Evolutionary conservation across 1,139 yeast genomes (phyloP), one percentile per base, ranked within the genome.

Genomic region (Yamadazyma friedrichii): DNA sequence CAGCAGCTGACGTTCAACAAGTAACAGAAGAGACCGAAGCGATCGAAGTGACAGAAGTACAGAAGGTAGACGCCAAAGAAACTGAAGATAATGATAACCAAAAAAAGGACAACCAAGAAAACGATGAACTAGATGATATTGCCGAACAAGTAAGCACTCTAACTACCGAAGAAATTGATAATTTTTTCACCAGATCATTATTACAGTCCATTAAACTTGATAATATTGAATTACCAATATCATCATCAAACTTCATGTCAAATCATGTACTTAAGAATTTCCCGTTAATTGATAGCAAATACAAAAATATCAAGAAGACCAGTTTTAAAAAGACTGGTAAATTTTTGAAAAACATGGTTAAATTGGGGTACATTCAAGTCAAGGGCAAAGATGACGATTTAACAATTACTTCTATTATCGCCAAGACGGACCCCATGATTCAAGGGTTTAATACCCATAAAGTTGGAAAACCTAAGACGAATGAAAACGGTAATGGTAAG

Each of bases 311-410:
- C 53, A 91, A 89, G 61, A 84, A 81, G 53, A 83, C 96, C 0
- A 79, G 91, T 3, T 91, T 95, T 95, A 89, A 86, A 59, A 93
- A 93, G 56, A 80, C 94, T 1, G 76, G 91, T 15, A 91, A 89
- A 60, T 88, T 82, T 54, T 66, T 91, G 42, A 91, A 88, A 56
- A 82, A 85, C 4, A 88, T 89, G 83, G 95, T 86, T 48, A 91
- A 88, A 56, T 72, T 74, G 38, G 79, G 80, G 1, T 77, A 83
- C 43, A 49, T 88, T 22, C 77, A 76, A 41, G 62, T 82, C 12
- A 87, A 88, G 51, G 95, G 93, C 9, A 85, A 88, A 52, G 81
- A 74, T 46, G 85, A 91, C 46, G 95, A 86, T 54, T 65, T 88
- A 25, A 73, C 77, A 0, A 66, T 89, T 11, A 68, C 74, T 8